Percentiles rank a stretch among this genome's conserved stretches.
These are phyloP conservation scores for Solanum rostratum DNA, from an alignment of 257 asterid species.

Conservation along the genomic window DNA sequence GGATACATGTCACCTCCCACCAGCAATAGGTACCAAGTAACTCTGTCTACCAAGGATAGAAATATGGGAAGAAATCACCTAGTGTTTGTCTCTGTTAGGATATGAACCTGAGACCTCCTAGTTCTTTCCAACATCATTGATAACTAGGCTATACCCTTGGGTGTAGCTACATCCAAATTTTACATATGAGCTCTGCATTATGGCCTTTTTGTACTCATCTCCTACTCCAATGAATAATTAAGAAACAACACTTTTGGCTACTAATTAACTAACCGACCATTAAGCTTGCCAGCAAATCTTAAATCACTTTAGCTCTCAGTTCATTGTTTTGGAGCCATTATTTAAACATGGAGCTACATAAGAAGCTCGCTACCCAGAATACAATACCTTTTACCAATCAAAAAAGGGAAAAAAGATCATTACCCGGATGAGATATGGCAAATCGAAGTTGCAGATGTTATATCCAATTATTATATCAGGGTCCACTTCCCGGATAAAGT, in stretches of 20 bases:
- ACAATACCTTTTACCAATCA: not conserved
- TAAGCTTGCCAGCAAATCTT: not conserved
- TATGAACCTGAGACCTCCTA: not conserved
- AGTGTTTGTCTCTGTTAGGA: not conserved
- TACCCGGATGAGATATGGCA: slow-evolving; percentile 98
- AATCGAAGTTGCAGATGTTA: slow-evolving; percentile 94
- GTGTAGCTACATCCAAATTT: not conserved
- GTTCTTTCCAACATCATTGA: not conserved
- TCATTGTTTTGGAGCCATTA: not conserved
- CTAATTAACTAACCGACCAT: not conserved
- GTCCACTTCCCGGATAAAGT: slow-evolving; percentile 85
- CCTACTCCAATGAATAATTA: not conserved
- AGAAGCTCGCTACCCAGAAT: slow-evolving; percentile 34
- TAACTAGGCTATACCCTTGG: too few relatives aligned
- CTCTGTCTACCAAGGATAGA: not conserved
- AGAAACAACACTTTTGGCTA: not conserved
- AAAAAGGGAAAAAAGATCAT: not conserved
- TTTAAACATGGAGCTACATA: slow-evolving; percentile 1
- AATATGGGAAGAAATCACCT: not conserved
- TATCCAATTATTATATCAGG: slow-evolving; percentile 96
- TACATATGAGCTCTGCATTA: not conserved
- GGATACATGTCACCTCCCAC: not conserved
- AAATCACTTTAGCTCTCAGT: not conserved
- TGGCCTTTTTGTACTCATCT: not conserved
- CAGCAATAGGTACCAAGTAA: not conserved